Conservation (phyloP, 495 filamentous ascomycete species). For the Halenospora varia region DNA sequence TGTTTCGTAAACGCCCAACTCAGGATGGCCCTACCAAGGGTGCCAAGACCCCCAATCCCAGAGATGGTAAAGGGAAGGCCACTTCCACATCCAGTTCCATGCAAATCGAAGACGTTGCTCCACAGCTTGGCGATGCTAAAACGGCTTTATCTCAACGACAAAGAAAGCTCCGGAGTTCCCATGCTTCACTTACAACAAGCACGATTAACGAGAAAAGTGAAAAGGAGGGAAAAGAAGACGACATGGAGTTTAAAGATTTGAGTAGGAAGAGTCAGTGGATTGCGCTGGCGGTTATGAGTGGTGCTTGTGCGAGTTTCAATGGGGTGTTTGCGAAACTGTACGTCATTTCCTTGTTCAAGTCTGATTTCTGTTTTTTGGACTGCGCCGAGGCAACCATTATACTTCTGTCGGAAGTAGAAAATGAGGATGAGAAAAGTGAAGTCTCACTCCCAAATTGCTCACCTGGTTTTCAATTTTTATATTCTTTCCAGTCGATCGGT, state of each 20-base stretch:
- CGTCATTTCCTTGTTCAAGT: slow-evolving; percentile 22
- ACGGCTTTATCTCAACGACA: slow-evolving; percentile 1
- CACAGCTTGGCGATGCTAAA: background rate
- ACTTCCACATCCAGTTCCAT: background rate
- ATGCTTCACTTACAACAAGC: background rate
- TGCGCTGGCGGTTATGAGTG: slow-evolving; percentile 75
- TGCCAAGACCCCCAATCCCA: background rate
- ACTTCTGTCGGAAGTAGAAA: background rate
- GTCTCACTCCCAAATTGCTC: too few relatives aligned
- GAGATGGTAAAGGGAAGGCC: background rate
- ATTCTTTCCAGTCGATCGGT: too few relatives aligned
- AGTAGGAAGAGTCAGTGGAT: slow-evolving; percentile 58
- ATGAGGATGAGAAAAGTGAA: background rate
- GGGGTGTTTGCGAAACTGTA: slow-evolving; percentile 96
- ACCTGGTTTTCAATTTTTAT: too few relatives aligned
- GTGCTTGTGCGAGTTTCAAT: slow-evolving; percentile 88
- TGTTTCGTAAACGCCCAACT: background rate
- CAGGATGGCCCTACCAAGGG: background rate
- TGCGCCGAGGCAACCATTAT: background rate
- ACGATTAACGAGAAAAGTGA: background rate
- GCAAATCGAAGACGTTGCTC: background rate
- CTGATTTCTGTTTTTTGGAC: background rate
- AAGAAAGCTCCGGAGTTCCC: background rate
- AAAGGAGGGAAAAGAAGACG: background rate
- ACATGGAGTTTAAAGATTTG: slow-evolving; percentile 24